phyloP scores from a whole-genome alignment of 768 basidiomycete genomes.

The Tricholoma bakamatsutake region DNA sequence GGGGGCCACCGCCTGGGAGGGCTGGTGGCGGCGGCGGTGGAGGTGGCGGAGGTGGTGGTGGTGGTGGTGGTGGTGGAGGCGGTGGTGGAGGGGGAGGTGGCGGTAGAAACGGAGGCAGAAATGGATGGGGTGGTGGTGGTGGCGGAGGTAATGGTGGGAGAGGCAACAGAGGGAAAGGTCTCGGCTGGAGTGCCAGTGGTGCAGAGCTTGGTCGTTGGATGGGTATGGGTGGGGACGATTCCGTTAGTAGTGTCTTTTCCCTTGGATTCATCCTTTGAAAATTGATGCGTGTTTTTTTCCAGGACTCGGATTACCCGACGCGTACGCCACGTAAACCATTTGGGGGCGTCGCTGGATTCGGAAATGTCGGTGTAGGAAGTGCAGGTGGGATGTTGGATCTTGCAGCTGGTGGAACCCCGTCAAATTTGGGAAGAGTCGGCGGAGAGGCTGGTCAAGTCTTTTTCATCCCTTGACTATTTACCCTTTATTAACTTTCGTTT shows the following conservation, averaged over 20 bases:
- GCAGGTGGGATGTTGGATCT: constrained; percentile 61
- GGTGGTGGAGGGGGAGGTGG: constrained; percentile 20
- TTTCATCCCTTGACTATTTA: constrained; percentile 5
- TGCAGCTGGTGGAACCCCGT: constrained; percentile 72
- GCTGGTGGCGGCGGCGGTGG: constrained; percentile 26
- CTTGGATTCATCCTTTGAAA: neutral
- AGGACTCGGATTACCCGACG: constrained; percentile 70
- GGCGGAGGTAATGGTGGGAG: constrained; percentile 25
- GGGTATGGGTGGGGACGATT: constrained; percentile 69
- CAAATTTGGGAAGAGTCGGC: constrained; percentile 80
- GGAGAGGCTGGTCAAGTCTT: constrained; percentile 51
- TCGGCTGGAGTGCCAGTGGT: constrained; percentile 76
- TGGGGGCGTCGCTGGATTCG: constrained; percentile 41
- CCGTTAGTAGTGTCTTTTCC: constrained; percentile 30
- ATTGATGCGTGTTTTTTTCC: constrained; percentile 3
- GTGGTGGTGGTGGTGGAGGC: constrained; percentile 20
- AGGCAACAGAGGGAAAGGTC: constrained; percentile 35
- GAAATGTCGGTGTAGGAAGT: constrained; percentile 37
- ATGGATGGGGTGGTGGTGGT: constrained; percentile 26
- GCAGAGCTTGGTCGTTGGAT: constrained; percentile 76
- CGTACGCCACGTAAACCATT: constrained; percentile 67
- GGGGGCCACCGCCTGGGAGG: constrained; percentile 32
- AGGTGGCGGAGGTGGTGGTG: constrained; percentile 26
- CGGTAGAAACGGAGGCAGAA: neutral
- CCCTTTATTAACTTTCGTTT: neutral